Evolutionary conservation across 176 grass and related monocot genomes (phyloP).

Genomic region (Dactylis glomerata): DNA sequence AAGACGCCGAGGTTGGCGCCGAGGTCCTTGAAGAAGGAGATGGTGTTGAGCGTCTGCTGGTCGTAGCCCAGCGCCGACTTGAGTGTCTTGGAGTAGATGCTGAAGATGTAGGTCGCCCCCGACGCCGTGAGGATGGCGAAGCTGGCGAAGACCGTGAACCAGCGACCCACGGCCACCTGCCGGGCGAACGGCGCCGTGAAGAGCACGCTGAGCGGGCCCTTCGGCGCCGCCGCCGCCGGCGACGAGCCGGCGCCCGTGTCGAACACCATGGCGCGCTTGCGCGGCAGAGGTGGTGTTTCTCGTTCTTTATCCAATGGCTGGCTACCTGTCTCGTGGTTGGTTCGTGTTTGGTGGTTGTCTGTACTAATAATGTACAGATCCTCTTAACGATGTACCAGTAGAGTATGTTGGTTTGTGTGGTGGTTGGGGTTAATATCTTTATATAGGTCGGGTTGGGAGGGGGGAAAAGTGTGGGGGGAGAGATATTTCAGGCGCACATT

Average conservation of each 20-base stretch:
- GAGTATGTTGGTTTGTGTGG: neutral
- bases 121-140: conserved; percentile 68
- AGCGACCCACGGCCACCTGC: conserved; percentile 60
- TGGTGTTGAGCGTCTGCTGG: conserved; percentile 40
- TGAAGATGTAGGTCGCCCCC: conserved; percentile 86
- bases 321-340: neutral
- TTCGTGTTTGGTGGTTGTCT: neutral
- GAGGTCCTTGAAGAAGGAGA: conserved; percentile 52
- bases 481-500: neutral
- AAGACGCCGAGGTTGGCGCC: conserved; percentile 44
- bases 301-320: neutral
- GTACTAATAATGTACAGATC: neutral
- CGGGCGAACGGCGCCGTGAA: conserved; percentile 39
- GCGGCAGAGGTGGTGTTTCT: neutral
- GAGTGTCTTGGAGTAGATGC: conserved; percentile 49
- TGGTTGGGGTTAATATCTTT: neutral
- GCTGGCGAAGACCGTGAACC: conserved; percentile 91
- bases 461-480: neutral
- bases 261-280: conserved; percentile 49
- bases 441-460: neutral
- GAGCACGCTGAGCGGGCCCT: conserved; percentile 20
- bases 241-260: conserved; percentile 10
- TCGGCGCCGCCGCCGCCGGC: neutral
- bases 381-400: neutral
- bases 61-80: conserved; percentile 33